Percentiles rank a stretch among this genome's conserved stretches.
Conservation (phyloP, 768 basidiomycete genomes). For the Xanthoconium stramineum region DNA sequence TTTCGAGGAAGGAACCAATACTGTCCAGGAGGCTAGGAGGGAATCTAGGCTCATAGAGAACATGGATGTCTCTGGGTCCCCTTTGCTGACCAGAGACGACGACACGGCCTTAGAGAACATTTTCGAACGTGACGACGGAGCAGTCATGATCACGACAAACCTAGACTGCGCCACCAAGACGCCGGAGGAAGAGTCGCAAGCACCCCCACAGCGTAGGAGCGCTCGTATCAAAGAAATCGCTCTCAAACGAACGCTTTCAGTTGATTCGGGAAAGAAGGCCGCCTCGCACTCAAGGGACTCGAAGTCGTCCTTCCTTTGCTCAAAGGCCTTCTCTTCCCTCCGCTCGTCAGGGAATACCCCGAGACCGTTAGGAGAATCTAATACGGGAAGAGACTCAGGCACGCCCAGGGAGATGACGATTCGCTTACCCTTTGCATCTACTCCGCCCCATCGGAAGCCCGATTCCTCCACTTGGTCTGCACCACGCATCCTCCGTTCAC, state of each 20-base stretch:
- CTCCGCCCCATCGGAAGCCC: constrained; percentile 10
- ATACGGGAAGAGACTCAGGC: neutral
- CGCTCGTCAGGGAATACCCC: neutral
- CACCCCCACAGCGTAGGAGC: constrained; percentile 18
- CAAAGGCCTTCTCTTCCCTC: constrained; percentile 7
- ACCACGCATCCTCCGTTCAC: constrained; percentile 26
- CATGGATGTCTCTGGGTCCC: constrained; percentile 26
- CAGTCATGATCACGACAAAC: neutral
- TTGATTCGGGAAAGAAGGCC: neutral
- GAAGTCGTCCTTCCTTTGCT: constrained; percentile 13
- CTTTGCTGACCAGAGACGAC: constrained; percentile 15
- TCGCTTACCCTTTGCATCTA: constrained; percentile 23
- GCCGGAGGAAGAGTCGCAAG: neutral
- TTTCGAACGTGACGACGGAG: neutral
- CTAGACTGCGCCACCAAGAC: neutral
- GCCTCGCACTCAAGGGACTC: neutral
- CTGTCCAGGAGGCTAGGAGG: neutral
- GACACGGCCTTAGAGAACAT: neutral
- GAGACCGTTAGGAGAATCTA: neutral
- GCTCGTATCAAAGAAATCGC: constrained; percentile 19
- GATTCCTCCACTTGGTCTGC: constrained; percentile 7
- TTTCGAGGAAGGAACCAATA: neutral
- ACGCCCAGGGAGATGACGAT: constrained; percentile 17
- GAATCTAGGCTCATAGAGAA: constrained; percentile 26
- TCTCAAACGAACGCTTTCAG: constrained; percentile 12